Percentiles rank a stretch among this genome's conserved stretches.
Evolutionary conservation across 805 yeast species (phyloP).

Genomic region (Lachancea thermotolerans): DNA sequence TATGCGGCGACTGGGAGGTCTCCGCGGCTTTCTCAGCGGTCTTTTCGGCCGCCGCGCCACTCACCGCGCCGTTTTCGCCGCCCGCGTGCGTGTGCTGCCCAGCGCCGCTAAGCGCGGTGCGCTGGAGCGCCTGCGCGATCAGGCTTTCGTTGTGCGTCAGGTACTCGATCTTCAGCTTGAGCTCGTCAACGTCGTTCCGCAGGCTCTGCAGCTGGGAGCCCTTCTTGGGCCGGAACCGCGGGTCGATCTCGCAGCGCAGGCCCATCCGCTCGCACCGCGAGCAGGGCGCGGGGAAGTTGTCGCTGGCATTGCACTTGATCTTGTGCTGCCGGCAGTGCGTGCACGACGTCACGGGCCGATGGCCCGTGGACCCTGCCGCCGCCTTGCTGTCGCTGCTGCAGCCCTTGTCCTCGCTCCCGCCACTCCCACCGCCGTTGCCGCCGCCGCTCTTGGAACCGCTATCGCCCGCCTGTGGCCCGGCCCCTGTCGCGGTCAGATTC

Average conservation of each 20-base stretch:
- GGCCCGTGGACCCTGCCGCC: slow-evolving; percentile 37
- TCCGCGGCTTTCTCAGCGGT: background rate
- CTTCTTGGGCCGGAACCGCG: slow-evolving; percentile 83
- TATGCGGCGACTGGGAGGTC: background rate
- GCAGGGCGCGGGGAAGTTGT: slow-evolving; percentile 75
- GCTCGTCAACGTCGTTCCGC: slow-evolving; percentile 77
- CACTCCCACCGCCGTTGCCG: background rate
- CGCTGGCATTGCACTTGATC: slow-evolving; percentile 86
- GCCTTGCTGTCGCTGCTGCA: slow-evolving; percentile 2
- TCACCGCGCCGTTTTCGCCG: slow-evolving; percentile 4
- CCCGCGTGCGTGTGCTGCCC: slow-evolving; percentile 12
- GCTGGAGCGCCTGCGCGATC: slow-evolving; percentile 54
- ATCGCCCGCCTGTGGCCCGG: background rate
- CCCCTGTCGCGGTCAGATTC: background rate
- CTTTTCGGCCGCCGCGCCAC: background rate
- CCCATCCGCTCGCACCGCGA: slow-evolving; percentile 76
- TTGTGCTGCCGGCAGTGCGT: slow-evolving; percentile 93
- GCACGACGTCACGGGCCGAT: slow-evolving; percentile 87
- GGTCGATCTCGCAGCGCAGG: slow-evolving; percentile 80
- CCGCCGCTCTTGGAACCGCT: background rate
- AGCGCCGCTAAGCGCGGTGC: slow-evolving; percentile 20
- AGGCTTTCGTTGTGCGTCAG: slow-evolving; percentile 59
- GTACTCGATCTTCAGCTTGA: slow-evolving; percentile 64
- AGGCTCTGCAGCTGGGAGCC: slow-evolving; percentile 84
- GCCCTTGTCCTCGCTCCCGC: background rate